Conservation (phyloP, 108 stramenopile species). For the Chaetoceros muelleri region DNA sequence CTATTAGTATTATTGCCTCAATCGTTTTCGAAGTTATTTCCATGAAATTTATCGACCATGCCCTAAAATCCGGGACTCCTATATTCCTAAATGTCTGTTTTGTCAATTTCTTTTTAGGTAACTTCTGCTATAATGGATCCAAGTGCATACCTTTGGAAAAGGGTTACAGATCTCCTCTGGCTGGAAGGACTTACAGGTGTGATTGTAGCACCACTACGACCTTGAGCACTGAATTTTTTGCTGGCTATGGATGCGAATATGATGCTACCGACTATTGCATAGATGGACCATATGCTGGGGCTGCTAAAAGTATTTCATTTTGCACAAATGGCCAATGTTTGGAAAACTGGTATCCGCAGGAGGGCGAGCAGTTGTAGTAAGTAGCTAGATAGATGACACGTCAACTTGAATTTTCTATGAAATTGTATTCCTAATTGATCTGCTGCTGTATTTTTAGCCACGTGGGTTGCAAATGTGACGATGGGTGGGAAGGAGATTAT, state of each 20-base stretch:
- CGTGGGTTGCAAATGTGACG: conserved; percentile 6
- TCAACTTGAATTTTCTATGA: no score
- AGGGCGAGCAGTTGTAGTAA: background rate
- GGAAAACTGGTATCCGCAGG: background rate
- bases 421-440: no score
- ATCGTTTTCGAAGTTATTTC: no score
- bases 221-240: background rate
- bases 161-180: background rate
- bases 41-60: no score
- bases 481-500: conserved; percentile 5
- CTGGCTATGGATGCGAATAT: background rate
- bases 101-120: no score
- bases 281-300: background rate
- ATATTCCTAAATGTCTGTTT: no score
- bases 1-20: no score
- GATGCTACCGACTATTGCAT: background rate
- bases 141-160: background rate
- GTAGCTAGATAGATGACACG: no score
- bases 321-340: background rate
- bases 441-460: no score
- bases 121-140: background rate
- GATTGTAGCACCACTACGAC: background rate
- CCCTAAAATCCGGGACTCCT: no score
- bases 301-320: background rate
- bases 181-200: background rate